A percentile compares a stretch with the other conserved stretches of the same genome.
Conservation (phyloP, 2,329 filamentous ascomycete genomes). For the Fusarium lyarnte region DNA sequence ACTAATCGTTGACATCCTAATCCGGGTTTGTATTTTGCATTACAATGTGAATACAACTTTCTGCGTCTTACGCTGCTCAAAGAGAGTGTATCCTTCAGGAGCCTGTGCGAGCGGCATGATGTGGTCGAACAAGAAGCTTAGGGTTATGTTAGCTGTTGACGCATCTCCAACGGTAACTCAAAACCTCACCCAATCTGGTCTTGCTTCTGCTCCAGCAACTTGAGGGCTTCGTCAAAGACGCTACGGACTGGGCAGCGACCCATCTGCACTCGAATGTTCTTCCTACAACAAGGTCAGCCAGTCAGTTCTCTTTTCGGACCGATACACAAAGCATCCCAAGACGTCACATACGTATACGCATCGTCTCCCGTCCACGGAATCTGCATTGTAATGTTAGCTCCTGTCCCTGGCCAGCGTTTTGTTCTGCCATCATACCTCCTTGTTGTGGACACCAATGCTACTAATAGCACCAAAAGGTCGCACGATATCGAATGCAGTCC, state of each 20-base stretch:
- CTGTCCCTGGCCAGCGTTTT: neutral
- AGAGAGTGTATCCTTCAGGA: constrained; percentile 74
- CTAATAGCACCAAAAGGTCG: constrained; percentile 78
- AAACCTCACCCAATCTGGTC: constrained; percentile 70
- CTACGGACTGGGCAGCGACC: constrained; percentile 79
- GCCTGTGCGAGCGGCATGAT: constrained; percentile 76
- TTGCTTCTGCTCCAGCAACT: constrained; percentile 72
- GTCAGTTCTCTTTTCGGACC: constrained; percentile 6
- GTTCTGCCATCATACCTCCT: constrained; percentile 60
- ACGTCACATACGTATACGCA: constrained; percentile 62
- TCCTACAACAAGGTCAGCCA: constrained; percentile 54
- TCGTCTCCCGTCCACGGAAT: constrained; percentile 74
- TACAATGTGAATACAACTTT: constrained; percentile 75
- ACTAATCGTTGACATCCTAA: constrained; percentile 56
- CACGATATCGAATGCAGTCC: constrained; percentile 75
- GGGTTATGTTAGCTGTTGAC: constrained; percentile 8
- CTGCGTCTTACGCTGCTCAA: constrained; percentile 77
- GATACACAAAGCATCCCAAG: neutral
- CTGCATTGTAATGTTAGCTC: constrained; percentile 49
- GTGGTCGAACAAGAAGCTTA: constrained; percentile 79
- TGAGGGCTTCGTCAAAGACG: constrained; percentile 72
- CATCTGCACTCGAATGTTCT: constrained; percentile 79
- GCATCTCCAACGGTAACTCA: neutral
- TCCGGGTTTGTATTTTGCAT: neutral
- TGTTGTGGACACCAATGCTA: constrained; percentile 81